Base-by-base conservation (phyloP, 768 basidiomycete species). In the Tylopilus subfusipes region DNA sequence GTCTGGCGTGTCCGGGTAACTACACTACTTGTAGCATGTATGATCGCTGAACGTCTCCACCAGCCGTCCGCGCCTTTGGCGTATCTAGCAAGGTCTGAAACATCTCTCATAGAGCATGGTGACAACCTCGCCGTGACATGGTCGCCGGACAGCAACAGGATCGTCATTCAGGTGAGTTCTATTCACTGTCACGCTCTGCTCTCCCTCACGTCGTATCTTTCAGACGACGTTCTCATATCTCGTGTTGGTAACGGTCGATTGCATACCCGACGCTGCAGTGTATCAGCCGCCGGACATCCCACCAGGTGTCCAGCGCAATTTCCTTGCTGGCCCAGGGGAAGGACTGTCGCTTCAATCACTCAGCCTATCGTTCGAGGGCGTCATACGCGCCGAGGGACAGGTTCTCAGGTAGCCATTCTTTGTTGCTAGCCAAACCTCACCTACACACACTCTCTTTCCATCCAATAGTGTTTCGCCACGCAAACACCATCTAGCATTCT, bases 141-240 rank as follows among this genome's bases (percentile, higher is more conserved):
- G 93, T 84, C 93, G 18, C 85, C 86, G 50, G 92, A 94, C 67
- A 86, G 88, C 31, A 77, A 78, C 62, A 78, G 84, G 61, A 82
- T 98, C 45, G 82, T 94, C 50, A 80, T 98, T 21, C 83, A 88
- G 72, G 94, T 90, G 53, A 51, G 84, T 69, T 7, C 19, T 22
- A 19, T 42, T 39, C 49, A 30, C 50, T n/a, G 33, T 19, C 18
- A 45, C 51, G 27, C 40, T 51, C 39, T 30, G 19, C 50, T 34
- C 45, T 50, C 21, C 42, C 48, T 57, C 30, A 48, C 38, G 30
- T 49, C 11, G 4, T 4, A 13, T 46, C 19, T 34, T 38, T 31
- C 63, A 96, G 93, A 96, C 94, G 0, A 79, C 85, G 7, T 77
- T 81, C 50, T 93, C 91, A 2, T 87, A 85, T 68, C 76, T 97